Conservation (phyloP, 73 alveolate species). For the Durusdinium trenchii region DNA sequence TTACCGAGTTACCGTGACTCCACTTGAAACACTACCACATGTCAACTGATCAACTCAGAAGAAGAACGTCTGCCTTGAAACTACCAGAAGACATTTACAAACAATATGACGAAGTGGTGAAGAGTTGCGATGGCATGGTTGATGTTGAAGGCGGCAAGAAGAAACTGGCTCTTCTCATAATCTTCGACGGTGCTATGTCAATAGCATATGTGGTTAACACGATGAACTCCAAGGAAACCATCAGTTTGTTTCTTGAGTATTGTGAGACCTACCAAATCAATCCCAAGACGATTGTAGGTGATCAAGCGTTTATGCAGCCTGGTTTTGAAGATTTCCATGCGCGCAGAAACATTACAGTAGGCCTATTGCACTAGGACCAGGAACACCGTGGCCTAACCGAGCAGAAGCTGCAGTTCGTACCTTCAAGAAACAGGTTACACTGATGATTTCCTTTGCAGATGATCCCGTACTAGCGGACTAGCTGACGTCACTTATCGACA, state of each 20-base stretch:
- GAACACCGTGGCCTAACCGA: constrained; percentile 21
- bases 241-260: not conserved
- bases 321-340: not conserved
- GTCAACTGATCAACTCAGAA: constrained; percentile 6
- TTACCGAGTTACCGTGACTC: not conserved
- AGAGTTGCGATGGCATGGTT: constrained; percentile 1
- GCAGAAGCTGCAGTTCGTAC: constrained; percentile 4
- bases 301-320: not conserved
- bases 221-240: not conserved
- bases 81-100: not conserved
- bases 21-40: constrained; percentile 50
- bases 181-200: no score
- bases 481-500: not conserved
- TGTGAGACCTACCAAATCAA: not conserved
- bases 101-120: not conserved
- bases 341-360: not conserved
- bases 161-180: no score
- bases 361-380: not conserved
- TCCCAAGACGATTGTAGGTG: not conserved
- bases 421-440: not conserved
- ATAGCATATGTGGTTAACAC: no score
- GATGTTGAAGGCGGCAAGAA: not conserved
- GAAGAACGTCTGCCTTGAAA: not conserved
- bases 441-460: not conserved
- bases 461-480: not conserved